Evolutionary conservation across 2,329 filamentous ascomycete genomes (phyloP).

Genomic region (Pyrenophora tritici-repentis): DNA sequence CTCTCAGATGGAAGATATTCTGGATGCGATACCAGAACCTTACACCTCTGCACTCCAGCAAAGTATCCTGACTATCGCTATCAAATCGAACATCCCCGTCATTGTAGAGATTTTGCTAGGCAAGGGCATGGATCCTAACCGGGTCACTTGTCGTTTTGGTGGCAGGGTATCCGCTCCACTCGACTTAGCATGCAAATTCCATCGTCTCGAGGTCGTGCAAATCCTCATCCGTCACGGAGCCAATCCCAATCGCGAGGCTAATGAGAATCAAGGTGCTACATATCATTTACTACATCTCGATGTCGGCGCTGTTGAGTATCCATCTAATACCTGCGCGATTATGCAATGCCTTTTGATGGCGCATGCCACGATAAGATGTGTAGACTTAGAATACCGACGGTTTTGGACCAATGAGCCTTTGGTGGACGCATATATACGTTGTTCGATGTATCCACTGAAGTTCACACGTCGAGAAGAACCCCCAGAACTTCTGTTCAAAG

Average conservation of each 20-base stretch:
- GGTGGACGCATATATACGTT: neutral
- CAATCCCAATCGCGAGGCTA: neutral
- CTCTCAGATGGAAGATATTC: constrained; percentile 4
- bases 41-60: constrained; percentile 9
- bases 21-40: constrained; percentile 6
- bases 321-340: neutral
- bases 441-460: neutral
- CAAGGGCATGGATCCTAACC: neutral
- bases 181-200: neutral
- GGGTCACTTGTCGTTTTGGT: neutral
- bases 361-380: accelerated
- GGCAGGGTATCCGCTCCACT: neutral
- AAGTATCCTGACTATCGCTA: constrained; percentile 14
- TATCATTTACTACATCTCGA: too few relatives aligned
- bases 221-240: neutral
- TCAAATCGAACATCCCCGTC: constrained; percentile 4
- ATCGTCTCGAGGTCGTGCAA: neutral
- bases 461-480: neutral
- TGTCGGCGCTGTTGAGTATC: neutral
- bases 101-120: neutral
- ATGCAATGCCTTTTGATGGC: neutral
- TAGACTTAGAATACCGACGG: accelerated
- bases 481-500: neutral
- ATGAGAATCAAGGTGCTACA: too few relatives aligned
- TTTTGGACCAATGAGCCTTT: neutral